Base-by-base conservation (phyloP, 1,284 basidiomycete genomes). In the Rhodotorula sp. region DNA sequence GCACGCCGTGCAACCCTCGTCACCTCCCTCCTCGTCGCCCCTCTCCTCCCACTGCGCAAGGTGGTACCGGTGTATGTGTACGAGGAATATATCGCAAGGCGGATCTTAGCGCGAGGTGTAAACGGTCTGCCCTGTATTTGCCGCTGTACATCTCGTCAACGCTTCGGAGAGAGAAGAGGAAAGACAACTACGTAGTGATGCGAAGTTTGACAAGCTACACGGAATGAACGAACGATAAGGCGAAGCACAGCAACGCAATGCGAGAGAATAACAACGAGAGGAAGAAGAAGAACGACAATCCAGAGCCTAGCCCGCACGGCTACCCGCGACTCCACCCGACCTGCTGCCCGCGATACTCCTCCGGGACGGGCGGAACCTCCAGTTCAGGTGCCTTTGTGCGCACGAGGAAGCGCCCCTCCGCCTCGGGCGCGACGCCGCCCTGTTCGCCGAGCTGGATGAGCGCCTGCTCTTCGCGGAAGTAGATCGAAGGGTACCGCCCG, bases 351-450 rank as follows among this genome's bases (percentile, higher is more conserved):
- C 65, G 61, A 34, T 64, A 64, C 57, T 67, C 32, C 19, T 60
- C 69, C 13, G 69, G 69, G 0, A 70, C 25, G 8, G 57, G 64
- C 32, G 65, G 69, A 0, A 63, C 50, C 27, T 46, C 65, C 8
- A 37, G 59, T 36, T 27, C 29, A 21, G 36, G n/a, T 46, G 29
- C 59, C 58, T 53, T 67, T 37, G 68, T 37, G 22, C 74, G 60
- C 32, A 73, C 74, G 59, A 64, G 70, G 53, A 76, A 76, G 44
- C 53, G 59, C 0, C 74, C 74, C 25, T 66, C 41, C 17, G 60
- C 60, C 22, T 70, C 72, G 7, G 44, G 25, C 2, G 74, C 74
- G 50, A 76, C 51, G 12, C 75, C 75, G n/a, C 75, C 75, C 29
- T 76, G 64, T 46, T 66, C 46, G 2, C 56, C 72, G 15, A 76